Evolutionary conservation across 169 alveolate genomes (phyloP).

Genomic region (Eimeria brunetti): DNA sequence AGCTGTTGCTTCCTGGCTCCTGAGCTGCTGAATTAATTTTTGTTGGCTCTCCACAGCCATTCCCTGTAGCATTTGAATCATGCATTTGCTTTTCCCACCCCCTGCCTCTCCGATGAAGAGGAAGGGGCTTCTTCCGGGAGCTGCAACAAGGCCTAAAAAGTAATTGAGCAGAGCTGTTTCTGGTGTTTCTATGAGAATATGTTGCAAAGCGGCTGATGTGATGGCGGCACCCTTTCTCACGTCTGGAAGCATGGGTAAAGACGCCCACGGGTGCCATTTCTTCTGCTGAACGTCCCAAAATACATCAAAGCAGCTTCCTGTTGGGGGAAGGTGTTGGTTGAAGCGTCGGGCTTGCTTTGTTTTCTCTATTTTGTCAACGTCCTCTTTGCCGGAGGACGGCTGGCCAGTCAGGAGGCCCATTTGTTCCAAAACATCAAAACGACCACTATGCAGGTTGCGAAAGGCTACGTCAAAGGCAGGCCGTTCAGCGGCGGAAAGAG

Average conservation of each 20-base stretch:
- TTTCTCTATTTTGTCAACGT: background rate
- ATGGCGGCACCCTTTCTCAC: conserved; percentile 46
- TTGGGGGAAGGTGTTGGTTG: conserved; percentile 54
- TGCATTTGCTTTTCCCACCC: conserved; percentile 67
- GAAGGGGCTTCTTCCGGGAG: conserved; percentile 9
- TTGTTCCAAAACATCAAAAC: conserved; percentile 46
- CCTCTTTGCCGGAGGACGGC: background rate
- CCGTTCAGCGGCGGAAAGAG: conserved; percentile 55
- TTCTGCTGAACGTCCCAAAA: conserved; percentile 65
- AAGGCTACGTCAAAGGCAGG: conserved; percentile 65
- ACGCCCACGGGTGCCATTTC: conserved; percentile 62
- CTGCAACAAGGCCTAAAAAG: conserved; percentile 5
- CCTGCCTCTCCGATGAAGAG: conserved; percentile 63
- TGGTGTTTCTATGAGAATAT: conserved; percentile 37
- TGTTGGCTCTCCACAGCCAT: conserved; percentile 52
- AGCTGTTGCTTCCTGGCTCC: conserved; percentile 1
- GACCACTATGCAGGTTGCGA: conserved; percentile 68
- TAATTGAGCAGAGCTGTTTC: conserved; percentile 41
- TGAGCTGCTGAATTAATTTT: conserved; percentile 17
- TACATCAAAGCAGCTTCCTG: conserved; percentile 64
- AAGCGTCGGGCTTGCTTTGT: background rate
- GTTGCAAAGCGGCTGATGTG: conserved; percentile 21
- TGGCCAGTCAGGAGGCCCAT: conserved; percentile 31
- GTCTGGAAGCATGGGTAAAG: conserved; percentile 62
- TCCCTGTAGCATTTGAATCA: conserved; percentile 28